Base-by-base conservation (phyloP, 495 filamentous ascomycete species). In the Penicillium arizonense region DNA sequence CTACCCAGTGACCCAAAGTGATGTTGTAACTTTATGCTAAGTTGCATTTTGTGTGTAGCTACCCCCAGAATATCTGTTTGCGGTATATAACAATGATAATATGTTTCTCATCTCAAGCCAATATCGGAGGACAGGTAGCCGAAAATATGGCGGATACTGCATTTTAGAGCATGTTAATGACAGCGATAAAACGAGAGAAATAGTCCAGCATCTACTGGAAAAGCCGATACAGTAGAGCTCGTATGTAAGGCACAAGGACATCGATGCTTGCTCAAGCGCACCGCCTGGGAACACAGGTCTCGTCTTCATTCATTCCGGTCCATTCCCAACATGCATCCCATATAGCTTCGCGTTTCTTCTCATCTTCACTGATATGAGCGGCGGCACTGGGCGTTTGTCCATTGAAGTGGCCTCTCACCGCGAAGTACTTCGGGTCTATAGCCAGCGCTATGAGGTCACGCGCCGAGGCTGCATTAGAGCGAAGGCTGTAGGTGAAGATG, bases 271-370 rank as follows among this genome's bases (percentile, higher is more conserved):
- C 28, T 30, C 14, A 16, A 21, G 47, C 16, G 18, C 11, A 14
- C 26, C 5, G 28, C n/a, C 35, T 43, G 5, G 48, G 9, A 34
- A 52, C 21, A 44, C 49, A 44, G n/a, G 49, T 52, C 20, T 52
- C 49, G 9, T 18, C 23, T 13, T 52, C 49, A 13, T 26, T 37
- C 21, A 52, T 44, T 10, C 6, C 18, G 16, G 62, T 62, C 78
- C 77, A 82, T 51, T 75, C 57, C 47, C 70, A 45, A 18, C 57
- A 78, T 56, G 74, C 75, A 16, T 24, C 32, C 77, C 77, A 82
- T 12, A 81, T 21, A 36, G 39, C 60, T 39, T 76, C 55, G 58
- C 78, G 73, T 60, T 66, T 74, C 41, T 56, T 56, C 52, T 70
- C 64, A 36, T 74, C 58, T 21, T 59, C 30, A 37, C 68, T 78